A percentile compares a stretch with the other conserved stretches of the same genome.
These are phyloP conservation scores for Camellia oleifera DNA, from an alignment of 179 eudicot genomes.

Conservation along the genomic window DNA sequence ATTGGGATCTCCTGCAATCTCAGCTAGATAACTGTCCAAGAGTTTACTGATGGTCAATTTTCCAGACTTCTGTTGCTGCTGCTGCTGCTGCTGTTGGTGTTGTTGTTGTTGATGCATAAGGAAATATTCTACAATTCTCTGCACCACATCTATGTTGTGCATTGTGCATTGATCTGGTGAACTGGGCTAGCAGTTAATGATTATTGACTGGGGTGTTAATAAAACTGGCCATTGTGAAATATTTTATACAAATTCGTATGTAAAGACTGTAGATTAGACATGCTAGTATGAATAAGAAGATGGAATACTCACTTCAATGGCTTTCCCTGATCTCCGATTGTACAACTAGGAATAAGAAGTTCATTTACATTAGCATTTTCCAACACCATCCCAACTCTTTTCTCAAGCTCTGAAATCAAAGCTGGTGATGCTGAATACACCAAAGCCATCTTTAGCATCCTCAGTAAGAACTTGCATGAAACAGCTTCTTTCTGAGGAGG, in stretches of 20 bases:
- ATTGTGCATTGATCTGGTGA: slow-evolving; percentile 40
- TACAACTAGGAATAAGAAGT: slow-evolving; percentile 62
- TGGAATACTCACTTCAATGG: slow-evolving; percentile 43
- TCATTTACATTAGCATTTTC: slow-evolving; percentile 72
- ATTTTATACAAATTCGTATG: background rate
- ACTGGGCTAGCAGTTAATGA: slow-evolving; percentile 27
- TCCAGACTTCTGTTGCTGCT: slow-evolving; percentile 37
- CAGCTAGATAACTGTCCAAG: slow-evolving; percentile 79
- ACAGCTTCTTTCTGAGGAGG: slow-evolving; percentile 81
- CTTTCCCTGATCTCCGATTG: slow-evolving; percentile 37
- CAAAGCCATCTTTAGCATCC: slow-evolving; percentile 63
- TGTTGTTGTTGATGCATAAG: slow-evolving; percentile 48
- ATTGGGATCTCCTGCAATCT: slow-evolving; percentile 71
- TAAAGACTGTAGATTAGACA: background rate
- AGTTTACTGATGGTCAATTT: slow-evolving; percentile 74
- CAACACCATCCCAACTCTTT: slow-evolving; percentile 84
- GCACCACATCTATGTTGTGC: slow-evolving; percentile 83
- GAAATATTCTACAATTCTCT: slow-evolving; percentile 81
- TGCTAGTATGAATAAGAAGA: background rate
- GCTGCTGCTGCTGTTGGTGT: slow-evolving; percentile 8
- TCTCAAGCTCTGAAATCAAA: slow-evolving; percentile 81
- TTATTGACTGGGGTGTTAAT: slow-evolving; percentile 10
- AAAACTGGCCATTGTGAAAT: slow-evolving; percentile 8
- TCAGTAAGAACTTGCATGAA: slow-evolving; percentile 72
- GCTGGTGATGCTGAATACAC: slow-evolving; percentile 75